Evolutionary conservation across 2,329 filamentous ascomycete genomes (phyloP).

Genomic region (Ascochyta pisi): DNA sequence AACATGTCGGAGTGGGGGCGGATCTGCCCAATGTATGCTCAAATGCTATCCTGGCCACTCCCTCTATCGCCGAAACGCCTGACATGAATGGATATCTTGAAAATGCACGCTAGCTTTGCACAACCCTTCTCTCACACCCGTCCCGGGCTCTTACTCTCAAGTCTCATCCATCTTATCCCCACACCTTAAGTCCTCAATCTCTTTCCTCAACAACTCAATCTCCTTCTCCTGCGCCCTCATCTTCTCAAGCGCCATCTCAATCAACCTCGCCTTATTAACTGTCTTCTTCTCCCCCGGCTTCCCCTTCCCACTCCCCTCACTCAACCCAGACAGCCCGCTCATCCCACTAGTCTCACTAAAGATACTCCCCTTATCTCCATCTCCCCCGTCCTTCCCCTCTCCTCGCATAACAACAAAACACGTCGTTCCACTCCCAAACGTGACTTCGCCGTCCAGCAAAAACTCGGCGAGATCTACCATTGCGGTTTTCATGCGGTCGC

Average conservation of each 20-base stretch:
- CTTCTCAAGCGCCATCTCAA: conserved; percentile 43
- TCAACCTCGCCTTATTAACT: conserved; percentile 41
- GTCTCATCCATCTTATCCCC: conserved; percentile 36
- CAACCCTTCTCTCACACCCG: not conserved
- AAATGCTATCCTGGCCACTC: not conserved
- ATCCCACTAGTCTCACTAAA: conserved; percentile 18
- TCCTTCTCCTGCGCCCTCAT: conserved; percentile 39
- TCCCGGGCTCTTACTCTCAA: not conserved
- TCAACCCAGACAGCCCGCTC: conserved; percentile 8
- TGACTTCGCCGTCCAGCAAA: conserved; percentile 40
- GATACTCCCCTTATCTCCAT: conserved; percentile 9
- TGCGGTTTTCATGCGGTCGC: conserved; percentile 42
- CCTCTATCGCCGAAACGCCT: conserved; percentile 2
- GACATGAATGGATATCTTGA: conserved; percentile 23
- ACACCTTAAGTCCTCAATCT: conserved; percentile 30
- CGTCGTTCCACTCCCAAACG: conserved; percentile 39
- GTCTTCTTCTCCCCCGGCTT: conserved; percentile 32
- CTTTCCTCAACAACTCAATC: conserved; percentile 35
- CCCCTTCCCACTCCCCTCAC: conserved; percentile 16
- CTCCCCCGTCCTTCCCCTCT: conserved; percentile 15
- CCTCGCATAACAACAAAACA: conserved; percentile 41
- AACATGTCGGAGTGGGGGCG: not conserved
- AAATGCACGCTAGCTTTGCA: conserved; percentile 7
- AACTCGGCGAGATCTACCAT: conserved; percentile 42
- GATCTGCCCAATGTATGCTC: not conserved